Conservation (phyloP, 495 filamentous ascomycete genomes). For the Penicillium dipodomyicola region DNA sequence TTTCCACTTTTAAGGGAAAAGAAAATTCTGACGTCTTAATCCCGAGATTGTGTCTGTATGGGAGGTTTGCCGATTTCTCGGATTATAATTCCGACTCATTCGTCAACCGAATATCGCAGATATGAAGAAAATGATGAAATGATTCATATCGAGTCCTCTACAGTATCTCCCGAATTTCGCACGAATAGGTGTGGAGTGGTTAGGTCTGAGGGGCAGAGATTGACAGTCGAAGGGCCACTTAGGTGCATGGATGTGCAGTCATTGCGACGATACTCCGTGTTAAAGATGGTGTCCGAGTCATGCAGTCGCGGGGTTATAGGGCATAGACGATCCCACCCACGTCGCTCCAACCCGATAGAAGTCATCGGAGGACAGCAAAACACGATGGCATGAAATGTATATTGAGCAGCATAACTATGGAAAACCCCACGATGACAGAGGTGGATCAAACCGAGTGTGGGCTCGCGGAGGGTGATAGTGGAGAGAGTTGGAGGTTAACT, state of each 20-base stretch:
- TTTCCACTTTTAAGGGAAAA: neutral
- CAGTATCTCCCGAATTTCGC: neutral
- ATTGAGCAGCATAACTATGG: neutral
- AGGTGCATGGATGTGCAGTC: neutral
- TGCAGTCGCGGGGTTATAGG: neutral
- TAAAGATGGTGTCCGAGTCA: neutral
- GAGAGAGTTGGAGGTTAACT: neutral
- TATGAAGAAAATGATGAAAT: neutral
- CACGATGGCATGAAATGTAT: neutral
- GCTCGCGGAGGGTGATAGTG: neutral
- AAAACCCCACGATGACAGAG: neutral
- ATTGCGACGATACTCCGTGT: neutral
- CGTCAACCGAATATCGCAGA: neutral
- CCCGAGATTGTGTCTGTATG: neutral
- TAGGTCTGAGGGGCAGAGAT: neutral
- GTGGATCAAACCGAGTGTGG: neutral
- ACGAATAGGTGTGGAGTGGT: neutral
- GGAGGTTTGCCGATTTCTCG: neutral
- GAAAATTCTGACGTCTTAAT: neutral
- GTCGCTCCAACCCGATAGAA: neutral
- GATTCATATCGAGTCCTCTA: neutral
- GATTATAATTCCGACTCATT: neutral
- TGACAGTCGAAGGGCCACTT: slow-evolving; percentile 2
- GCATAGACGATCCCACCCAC: neutral
- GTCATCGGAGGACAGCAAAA: neutral